A percentile compares a stretch with the other conserved stretches of the same genome.
phyloP scores from a whole-genome alignment of 257 asterid species.

The Fraxinus americana region DNA sequence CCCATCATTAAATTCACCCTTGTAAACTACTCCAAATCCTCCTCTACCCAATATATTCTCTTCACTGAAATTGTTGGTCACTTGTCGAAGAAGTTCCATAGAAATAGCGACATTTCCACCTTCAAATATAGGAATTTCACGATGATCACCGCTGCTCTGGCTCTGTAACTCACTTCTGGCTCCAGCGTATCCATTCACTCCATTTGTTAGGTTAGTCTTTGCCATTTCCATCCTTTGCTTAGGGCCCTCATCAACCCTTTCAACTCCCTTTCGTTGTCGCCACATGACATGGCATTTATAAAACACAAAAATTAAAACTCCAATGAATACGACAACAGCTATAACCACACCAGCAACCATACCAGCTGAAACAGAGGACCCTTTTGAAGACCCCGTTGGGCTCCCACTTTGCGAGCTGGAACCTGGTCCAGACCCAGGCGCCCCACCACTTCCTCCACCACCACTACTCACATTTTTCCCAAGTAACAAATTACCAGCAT shows the following conservation, averaged over 20 bases:
- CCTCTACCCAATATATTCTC: slow-evolving; percentile 79
- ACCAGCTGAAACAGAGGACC: slow-evolving; percentile 54
- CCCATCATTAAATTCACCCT: slow-evolving; percentile 89
- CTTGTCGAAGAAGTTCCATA: slow-evolving; percentile 79
- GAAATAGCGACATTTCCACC: slow-evolving; percentile 79
- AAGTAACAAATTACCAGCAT: slow-evolving; percentile 55
- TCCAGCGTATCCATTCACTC: slow-evolving; percentile 48
- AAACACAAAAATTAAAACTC: slow-evolving; percentile 67
- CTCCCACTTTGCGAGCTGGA: slow-evolving; percentile 33
- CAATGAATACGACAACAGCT: slow-evolving; percentile 63
- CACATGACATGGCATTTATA: slow-evolving; percentile 65
- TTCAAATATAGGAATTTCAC: slow-evolving; percentile 64
- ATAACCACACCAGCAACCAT: slow-evolving; percentile 76
- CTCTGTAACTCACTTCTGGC: slow-evolving; percentile 62
- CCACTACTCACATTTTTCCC: slow-evolving; percentile 47
- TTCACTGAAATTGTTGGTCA: slow-evolving; percentile 73
- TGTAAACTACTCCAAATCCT: slow-evolving; percentile 89
- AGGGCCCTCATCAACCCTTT: slow-evolving; percentile 54
- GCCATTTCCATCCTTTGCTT: slow-evolving; percentile 65
- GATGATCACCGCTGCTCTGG: slow-evolving; percentile 79
- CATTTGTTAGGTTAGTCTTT: slow-evolving; percentile 38
- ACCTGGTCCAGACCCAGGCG: slow-evolving; percentile 35
- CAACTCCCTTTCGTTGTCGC: slow-evolving; percentile 51
- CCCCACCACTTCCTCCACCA: slow-evolving; percentile 50
- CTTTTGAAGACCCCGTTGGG: slow-evolving; percentile 37